Evolutionary conservation across 768 basidiomycete species (phyloP), one percentile per base, ranked within the genome.

Genomic region (Mycena galopus): DNA sequence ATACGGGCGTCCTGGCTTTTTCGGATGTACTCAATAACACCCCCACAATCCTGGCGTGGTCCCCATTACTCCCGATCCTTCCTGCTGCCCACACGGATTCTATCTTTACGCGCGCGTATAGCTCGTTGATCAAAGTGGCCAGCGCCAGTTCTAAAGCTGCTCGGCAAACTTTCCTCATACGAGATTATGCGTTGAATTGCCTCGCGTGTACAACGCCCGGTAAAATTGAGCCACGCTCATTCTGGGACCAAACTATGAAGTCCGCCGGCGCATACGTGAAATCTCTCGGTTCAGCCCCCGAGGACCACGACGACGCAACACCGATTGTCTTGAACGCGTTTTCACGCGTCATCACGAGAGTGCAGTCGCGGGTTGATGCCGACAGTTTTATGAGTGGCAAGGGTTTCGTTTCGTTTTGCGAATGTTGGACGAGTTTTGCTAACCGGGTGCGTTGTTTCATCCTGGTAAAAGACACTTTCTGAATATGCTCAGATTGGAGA

Each of bases 171-270:
- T 82, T 88, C 29, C 82, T 87, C 55, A 66, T 84, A 79, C 79
- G 86, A 78, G 80, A 72, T 14, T 92, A 83, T 79, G 88, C 78
- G 77, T 81, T 85, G 72, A 88, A 75, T 67, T 91, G 81, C 78
- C 79, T 85, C 71, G 82, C 82, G 12, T 82, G 84, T 65, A 88
- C 90, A 7, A 84, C 86, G 12, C 77, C 84, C 29, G 84, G 88
- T 33, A 84, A 87, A 42, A 75, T 88, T 30, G 85, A 88, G 57
- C 80, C 90, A 3, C 82, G 83, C 57, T 87, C 86, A 0, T 92
- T 94, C 78, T 94, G 94, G 94, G 90, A 92, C 57, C 94, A 95
- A 76, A 85, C 79, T 30, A 84, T 84, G 67, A 90, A 88, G 73
- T 88, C 84, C 77, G 84, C 84, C 25, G 83, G 78, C 17, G 79